Evolutionary conservation across 306 rosid species (phyloP).

Genomic region (Erythrophleum fordii): DNA sequence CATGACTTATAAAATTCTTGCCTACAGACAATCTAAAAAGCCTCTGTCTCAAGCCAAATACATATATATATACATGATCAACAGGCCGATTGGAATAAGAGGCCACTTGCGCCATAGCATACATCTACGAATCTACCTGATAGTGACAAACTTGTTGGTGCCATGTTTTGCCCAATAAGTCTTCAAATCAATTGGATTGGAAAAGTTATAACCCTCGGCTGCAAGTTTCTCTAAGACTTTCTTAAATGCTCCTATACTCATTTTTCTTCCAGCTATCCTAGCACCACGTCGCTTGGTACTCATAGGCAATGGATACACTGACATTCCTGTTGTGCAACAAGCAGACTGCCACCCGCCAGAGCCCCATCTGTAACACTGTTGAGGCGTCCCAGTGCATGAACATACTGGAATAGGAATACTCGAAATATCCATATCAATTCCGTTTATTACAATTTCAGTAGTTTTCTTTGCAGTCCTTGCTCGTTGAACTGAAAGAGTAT

Average conservation of each 20-base stretch:
- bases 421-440: slow-evolving; percentile 80
- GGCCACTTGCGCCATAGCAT: slow-evolving; percentile 40
- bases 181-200: slow-evolving; percentile 89
- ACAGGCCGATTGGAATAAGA: slow-evolving; percentile 47
- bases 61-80: slow-evolving; percentile 68
- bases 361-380: slow-evolving; percentile 95
- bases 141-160: slow-evolving; percentile 94
- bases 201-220: slow-evolving; percentile 86
- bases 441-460: slow-evolving; percentile 80
- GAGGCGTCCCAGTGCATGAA: slow-evolving; percentile 87
- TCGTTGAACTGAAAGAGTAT: slow-evolving; percentile 60
- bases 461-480: slow-evolving; percentile 76
- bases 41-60: slow-evolving; percentile 64
- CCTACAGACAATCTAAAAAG: slow-evolving; percentile 66
- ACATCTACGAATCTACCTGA: slow-evolving; percentile 62
- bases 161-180: slow-evolving; percentile 97
- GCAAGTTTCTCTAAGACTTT: slow-evolving; percentile 97
- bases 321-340: slow-evolving; percentile 87
- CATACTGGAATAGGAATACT: slow-evolving; percentile 87
- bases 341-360: slow-evolving; percentile 99
- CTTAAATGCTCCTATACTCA: slow-evolving; percentile 98
- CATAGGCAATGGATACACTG: slow-evolving; percentile 89
- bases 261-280: slow-evolving; percentile 95
- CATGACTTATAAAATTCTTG: slow-evolving; percentile 45
- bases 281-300: slow-evolving; percentile 95